Evolutionary conservation across 2,329 filamentous ascomycete genomes (phyloP).

Genomic region (Fusarium gaditjirri): DNA sequence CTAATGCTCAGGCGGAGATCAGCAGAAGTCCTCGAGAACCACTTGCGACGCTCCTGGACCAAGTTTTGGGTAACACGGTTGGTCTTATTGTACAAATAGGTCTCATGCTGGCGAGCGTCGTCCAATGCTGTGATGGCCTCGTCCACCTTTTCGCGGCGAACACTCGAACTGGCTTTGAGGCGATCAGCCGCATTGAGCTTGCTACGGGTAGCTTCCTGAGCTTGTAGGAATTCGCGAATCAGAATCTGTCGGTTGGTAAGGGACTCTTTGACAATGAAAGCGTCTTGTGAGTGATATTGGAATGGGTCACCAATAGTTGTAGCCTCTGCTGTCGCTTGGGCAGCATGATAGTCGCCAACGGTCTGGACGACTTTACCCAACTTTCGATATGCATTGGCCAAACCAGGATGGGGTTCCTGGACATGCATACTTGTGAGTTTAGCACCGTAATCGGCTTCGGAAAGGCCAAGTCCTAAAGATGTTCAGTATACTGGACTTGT

Average conservation of each 20-base stretch:
- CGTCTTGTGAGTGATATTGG: constrained; percentile 93
- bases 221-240: constrained; percentile 90
- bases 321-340: constrained; percentile 95
- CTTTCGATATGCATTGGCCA: constrained; percentile 92
- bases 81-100: constrained; percentile 85
- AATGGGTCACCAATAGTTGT: constrained; percentile 94
- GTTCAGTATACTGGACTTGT: constrained; percentile 34
- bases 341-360: constrained; percentile 93
- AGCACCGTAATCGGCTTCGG: constrained; percentile 92
- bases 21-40: constrained; percentile 87
- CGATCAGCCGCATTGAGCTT: constrained; percentile 89
- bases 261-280: constrained; percentile 98
- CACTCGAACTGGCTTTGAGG: constrained; percentile 85
- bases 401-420: constrained; percentile 89
- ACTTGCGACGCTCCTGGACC: constrained; percentile 86
- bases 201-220: constrained; percentile 84
- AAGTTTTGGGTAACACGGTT: constrained; percentile 90
- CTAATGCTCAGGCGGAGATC: constrained; percentile 86
- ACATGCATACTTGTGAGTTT: constrained; percentile 88
- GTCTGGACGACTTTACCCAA: constrained; percentile 93
- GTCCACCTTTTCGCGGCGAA: constrained; percentile 94
- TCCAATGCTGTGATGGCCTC: constrained; percentile 93
- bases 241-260: constrained; percentile 97
- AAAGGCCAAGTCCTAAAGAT: constrained; percentile 81
- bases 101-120: constrained; percentile 85